A percentile compares a stretch with the other conserved stretches of the same genome.
phyloP scores from a whole-genome alignment of 2,329 filamentous ascomycete genomes.

The Beauveria brongniartii region DNA sequence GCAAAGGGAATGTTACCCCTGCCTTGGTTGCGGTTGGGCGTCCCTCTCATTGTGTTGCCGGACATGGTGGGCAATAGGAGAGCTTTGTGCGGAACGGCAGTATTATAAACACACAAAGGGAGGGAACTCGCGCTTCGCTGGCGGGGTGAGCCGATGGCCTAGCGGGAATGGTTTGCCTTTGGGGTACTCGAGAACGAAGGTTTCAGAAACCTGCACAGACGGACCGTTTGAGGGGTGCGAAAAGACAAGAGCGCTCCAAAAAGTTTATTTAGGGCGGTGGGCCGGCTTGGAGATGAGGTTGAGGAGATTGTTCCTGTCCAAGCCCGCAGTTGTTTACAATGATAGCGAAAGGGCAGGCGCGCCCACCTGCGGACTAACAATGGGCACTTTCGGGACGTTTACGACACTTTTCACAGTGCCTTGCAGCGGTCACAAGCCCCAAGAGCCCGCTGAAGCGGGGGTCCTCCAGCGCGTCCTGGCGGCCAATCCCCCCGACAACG shows the following conservation, averaged over 20 bases:
- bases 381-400: background rate
- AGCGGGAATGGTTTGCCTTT: constrained; percentile 1
- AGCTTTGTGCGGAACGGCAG: background rate
- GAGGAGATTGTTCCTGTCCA: background rate
- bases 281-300: constrained; percentile 9
- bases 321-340: constrained; percentile 6
- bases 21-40: constrained; percentile 53
- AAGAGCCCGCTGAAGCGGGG: background rate
- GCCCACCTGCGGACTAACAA: background rate
- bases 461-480: background rate
- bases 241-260: background rate
- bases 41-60: constrained; percentile 59
- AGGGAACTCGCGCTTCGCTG: background rate
- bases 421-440: background rate
- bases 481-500: constrained; percentile 7
- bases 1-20: constrained; percentile 52
- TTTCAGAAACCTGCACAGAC: constrained; percentile 9
- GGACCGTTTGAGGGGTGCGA: constrained; percentile 3
- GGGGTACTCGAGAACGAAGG: background rate
- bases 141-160: constrained; percentile 1
- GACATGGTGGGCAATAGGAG: constrained; percentile 35
- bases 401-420: background rate
- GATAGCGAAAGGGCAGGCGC: background rate
- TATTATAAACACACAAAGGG: constrained; percentile 2
- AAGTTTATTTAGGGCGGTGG: constrained; percentile 1